Conservation (phyloP, 2,329 filamentous ascomycete genomes). For the Neocucurbitaria cava region DNA sequence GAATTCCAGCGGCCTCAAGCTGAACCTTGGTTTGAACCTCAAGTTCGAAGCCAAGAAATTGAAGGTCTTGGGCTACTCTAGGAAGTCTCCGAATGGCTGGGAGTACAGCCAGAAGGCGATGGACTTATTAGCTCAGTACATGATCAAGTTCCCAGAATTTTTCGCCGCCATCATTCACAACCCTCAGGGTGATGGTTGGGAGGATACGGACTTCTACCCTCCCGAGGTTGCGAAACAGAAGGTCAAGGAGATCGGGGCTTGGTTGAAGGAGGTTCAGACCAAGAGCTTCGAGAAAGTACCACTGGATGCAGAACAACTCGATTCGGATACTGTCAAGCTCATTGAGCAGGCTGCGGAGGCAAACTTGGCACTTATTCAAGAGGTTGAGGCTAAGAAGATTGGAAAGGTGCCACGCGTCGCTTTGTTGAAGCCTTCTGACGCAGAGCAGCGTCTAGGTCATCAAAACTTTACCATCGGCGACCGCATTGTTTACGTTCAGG, state of each 20-base stretch:
- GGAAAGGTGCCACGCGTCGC: constrained; percentile 84
- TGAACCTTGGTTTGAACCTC: constrained; percentile 92
- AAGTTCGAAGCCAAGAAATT: constrained; percentile 96
- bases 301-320: constrained; percentile 93
- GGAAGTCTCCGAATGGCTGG: constrained; percentile 86
- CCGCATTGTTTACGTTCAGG: constrained; percentile 89
- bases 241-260: constrained; percentile 91
- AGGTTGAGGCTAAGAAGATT: constrained; percentile 69
- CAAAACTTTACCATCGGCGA: constrained; percentile 87
- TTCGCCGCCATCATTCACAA: constrained; percentile 87
- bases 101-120: constrained; percentile 91
- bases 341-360: constrained; percentile 79
- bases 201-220: constrained; percentile 86
- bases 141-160: constrained; percentile 94
- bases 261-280: constrained; percentile 90
- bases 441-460: constrained; percentile 87
- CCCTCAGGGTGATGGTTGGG: constrained; percentile 82
- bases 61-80: constrained; percentile 95
- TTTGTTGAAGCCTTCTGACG: constrained; percentile 90
- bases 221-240: constrained; percentile 74
- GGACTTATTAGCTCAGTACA: constrained; percentile 82
- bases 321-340: constrained; percentile 83
- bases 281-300: constrained; percentile 96
- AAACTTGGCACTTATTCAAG: constrained; percentile 40
- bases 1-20: constrained; percentile 77